These are phyloP conservation scores for Heliosperma pusillum DNA, from an alignment of 148 eudicot genomes.

Conservation along the genomic window DNA sequence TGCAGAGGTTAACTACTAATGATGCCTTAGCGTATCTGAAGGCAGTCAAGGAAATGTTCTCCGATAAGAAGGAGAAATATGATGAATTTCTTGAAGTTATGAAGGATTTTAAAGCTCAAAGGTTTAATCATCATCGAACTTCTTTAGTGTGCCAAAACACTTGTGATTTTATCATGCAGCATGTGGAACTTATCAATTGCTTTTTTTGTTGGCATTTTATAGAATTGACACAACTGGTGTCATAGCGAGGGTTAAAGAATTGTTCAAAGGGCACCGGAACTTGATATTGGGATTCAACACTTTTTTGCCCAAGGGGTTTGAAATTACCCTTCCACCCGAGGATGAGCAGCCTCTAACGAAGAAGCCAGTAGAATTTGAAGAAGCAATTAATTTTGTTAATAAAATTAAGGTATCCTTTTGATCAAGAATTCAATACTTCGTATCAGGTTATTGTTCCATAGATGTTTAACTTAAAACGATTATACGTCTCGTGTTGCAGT, in stretches of 20 bases:
- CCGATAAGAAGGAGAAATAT: constrained; percentile 78
- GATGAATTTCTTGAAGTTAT: constrained; percentile 90
- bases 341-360: constrained; percentile 61
- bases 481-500: constrained; percentile 35
- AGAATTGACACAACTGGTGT: constrained; percentile 69
- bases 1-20: constrained; percentile 68
- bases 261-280: constrained; percentile 64
- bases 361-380: constrained; percentile 69
- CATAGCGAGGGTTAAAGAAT: constrained; percentile 59
- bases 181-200: constrained; percentile 2
- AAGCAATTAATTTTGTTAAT: constrained; percentile 66
- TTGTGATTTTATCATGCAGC: background rate
- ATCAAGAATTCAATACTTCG: background rate
- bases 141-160: background rate
- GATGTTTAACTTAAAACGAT: background rate
- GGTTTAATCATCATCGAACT: constrained; percentile 34
- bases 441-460: background rate
- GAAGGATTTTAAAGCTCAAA: constrained; percentile 95
- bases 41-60: constrained; percentile 93
- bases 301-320: constrained; percentile 94
- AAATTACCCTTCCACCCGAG: constrained; percentile 62
- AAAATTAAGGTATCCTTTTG: constrained; percentile 62
- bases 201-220: constrained; percentile 10
- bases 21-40: constrained; percentile 86
- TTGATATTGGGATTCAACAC: constrained; percentile 76